Evolutionary conservation across 352 stramenopile species (phyloP).

Genomic region (Phytophthora macrochlamydospora): DNA sequence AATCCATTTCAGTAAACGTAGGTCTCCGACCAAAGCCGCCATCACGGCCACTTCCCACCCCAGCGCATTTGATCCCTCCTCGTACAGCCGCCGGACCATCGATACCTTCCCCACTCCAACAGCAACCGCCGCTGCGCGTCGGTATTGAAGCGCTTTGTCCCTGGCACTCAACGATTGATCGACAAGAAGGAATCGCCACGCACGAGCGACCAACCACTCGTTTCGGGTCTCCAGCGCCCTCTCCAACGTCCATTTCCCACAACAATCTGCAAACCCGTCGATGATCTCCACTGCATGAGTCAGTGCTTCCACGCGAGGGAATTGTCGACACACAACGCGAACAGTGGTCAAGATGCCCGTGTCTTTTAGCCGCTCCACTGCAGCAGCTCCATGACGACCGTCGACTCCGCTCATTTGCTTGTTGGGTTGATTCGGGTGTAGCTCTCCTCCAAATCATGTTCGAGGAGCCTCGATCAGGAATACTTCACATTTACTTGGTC

Average conservation of each 20-base stretch:
- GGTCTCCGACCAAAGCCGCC: conserved; percentile 2
- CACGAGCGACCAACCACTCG: neutral
- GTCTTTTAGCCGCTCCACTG: neutral
- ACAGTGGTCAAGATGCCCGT: neutral
- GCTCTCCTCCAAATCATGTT: too few relatives aligned
- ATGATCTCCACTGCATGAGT: neutral
- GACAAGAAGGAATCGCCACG: neutral
- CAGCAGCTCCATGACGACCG: neutral
- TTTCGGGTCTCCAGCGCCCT: neutral
- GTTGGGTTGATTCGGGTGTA: neutral
- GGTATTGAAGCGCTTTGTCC: neutral
- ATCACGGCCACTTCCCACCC: neutral
- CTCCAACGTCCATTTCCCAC: neutral
- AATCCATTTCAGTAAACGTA: conserved; percentile 5
- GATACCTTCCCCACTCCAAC: neutral
- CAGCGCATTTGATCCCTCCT: neutral
- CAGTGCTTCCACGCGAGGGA: neutral
- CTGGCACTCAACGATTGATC: neutral
- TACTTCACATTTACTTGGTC: too few relatives aligned
- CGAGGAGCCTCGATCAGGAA: too few relatives aligned
- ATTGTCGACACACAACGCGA: neutral
- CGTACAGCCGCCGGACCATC: conserved; percentile 3
- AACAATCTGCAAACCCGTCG: neutral
- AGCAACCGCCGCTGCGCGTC: neutral
- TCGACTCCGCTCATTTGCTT: neutral